These are phyloP conservation scores for Botrytis deweyae DNA, from an alignment of 2,329 filamentous ascomycete genomes.

Conservation along the genomic window DNA sequence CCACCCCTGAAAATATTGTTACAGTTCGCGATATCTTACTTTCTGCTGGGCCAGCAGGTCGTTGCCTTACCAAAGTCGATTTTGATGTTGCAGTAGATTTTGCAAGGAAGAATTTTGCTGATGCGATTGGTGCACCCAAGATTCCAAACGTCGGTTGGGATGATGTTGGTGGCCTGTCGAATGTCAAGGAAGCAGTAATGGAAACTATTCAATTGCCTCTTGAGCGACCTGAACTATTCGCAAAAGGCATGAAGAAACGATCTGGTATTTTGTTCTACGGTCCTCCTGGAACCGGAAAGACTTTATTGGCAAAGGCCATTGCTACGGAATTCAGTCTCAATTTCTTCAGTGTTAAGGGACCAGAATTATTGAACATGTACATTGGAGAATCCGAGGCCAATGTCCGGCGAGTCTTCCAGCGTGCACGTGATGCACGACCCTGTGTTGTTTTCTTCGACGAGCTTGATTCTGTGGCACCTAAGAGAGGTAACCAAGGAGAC, in stretches of 20 bases:
- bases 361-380: slow-evolving; percentile 92
- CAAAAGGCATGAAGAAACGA: slow-evolving; percentile 96
- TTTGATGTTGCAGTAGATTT: slow-evolving; percentile 93
- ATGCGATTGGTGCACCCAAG: slow-evolving; percentile 95
- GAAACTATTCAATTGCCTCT: slow-evolving; percentile 95
- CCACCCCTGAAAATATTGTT: slow-evolving; percentile 46
- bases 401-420: slow-evolving; percentile 83
- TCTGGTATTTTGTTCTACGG: slow-evolving; percentile 92
- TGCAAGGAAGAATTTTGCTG: slow-evolving; percentile 95
- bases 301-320: slow-evolving; percentile 87
- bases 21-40: slow-evolving; percentile 83
- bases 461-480: slow-evolving; percentile 89
- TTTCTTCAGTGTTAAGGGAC: slow-evolving; percentile 92
- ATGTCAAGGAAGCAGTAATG: slow-evolving; percentile 95
- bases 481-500: slow-evolving; percentile 94
- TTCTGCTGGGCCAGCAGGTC: slow-evolving; percentile 76
- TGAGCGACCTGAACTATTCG: slow-evolving; percentile 88
- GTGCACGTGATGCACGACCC: slow-evolving; percentile 79
- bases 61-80: slow-evolving; percentile 76
- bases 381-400: slow-evolving; percentile 94
- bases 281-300: slow-evolving; percentile 88
- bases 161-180: slow-evolving; percentile 87
- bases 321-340: slow-evolving; percentile 92
- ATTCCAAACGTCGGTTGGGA: slow-evolving; percentile 97
- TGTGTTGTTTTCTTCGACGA: slow-evolving; percentile 95